A percentile compares a stretch with the other conserved stretches of the same genome.
These are phyloP conservation scores for Pseudopediastrum boryanum DNA, from an alignment of 139 green algal species.

Conservation along the genomic window DNA sequence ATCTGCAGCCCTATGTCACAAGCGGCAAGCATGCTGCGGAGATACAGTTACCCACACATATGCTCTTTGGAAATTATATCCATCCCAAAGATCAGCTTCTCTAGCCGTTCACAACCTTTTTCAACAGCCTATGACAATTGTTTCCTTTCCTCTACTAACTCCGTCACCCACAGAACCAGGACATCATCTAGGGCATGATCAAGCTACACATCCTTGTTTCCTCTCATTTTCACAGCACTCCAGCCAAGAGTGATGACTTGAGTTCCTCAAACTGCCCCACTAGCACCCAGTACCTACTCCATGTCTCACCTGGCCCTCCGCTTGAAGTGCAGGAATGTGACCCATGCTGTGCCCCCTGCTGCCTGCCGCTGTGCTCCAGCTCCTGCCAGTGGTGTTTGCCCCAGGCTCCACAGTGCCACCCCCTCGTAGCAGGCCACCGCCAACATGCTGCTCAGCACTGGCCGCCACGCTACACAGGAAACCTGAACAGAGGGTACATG, in stretches of 20 bases:
- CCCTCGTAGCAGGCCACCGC: slow-evolving; percentile 40
- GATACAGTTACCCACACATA: too few species aligned
- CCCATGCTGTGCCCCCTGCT: slow-evolving; percentile 16
- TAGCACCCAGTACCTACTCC: background rate
- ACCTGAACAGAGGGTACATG: slow-evolving; percentile 27
- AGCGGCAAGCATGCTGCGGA: too few species aligned
- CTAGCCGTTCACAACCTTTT: too few species aligned
- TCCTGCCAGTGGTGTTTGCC: slow-evolving; percentile 25
- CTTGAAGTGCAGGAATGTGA: slow-evolving; percentile 30
- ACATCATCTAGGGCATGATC: too few species aligned
- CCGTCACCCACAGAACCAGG: too few species aligned
- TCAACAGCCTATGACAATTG: too few species aligned
- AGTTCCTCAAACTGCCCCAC: background rate
- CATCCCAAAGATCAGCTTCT: too few species aligned
- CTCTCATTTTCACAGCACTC: background rate
- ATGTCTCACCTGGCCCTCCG: slow-evolving; percentile 15
- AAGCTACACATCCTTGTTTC: too few species aligned
- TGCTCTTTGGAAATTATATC: too few species aligned
- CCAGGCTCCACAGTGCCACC: slow-evolving; percentile 53
- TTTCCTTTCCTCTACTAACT: too few species aligned
- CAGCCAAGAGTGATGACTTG: background rate
- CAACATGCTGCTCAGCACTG: slow-evolving; percentile 42
- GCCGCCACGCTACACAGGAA: slow-evolving; percentile 44
- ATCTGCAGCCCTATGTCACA: too few species aligned
- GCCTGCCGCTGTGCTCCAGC: background rate